Conservation (phyloP, 768 basidiomycete genomes). For the Mycena filopes region DNA sequence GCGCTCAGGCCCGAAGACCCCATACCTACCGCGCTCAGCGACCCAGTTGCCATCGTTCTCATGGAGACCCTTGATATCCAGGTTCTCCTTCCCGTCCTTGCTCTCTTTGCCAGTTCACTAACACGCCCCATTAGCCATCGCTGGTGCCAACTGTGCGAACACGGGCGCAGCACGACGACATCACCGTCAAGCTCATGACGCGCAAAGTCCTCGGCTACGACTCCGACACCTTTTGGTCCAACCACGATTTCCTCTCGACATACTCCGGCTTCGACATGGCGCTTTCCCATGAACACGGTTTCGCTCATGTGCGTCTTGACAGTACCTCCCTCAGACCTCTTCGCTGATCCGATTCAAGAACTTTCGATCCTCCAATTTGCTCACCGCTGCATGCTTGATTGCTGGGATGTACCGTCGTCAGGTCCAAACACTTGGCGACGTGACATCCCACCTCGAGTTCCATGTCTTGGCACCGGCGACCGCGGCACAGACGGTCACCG, state of each 20-base stretch:
- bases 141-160: not conserved
- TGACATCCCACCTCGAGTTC: not conserved
- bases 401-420: slow-evolving; percentile 13
- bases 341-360: not conserved
- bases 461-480: not conserved
- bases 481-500: not conserved
- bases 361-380: not conserved
- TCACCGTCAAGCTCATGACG: not conserved
- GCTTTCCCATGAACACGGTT: not conserved
- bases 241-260: not conserved
- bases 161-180: not conserved
- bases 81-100: not conserved
- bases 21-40: not conserved
- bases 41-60: not conserved
- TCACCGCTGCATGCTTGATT: not conserved
- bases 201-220: not conserved
- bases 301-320: not conserved
- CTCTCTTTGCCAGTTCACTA: not conserved
- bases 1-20: not conserved
- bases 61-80: slow-evolving; percentile 3
- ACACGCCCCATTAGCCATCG: not conserved
- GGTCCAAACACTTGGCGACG: not conserved
- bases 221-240: not conserved
- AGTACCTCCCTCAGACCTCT: not conserved
- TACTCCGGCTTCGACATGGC: not conserved